These are phyloP conservation scores for Uromyces viciae-fabae DNA, from an alignment of 1,284 basidiomycete species.

Conservation along the genomic window DNA sequence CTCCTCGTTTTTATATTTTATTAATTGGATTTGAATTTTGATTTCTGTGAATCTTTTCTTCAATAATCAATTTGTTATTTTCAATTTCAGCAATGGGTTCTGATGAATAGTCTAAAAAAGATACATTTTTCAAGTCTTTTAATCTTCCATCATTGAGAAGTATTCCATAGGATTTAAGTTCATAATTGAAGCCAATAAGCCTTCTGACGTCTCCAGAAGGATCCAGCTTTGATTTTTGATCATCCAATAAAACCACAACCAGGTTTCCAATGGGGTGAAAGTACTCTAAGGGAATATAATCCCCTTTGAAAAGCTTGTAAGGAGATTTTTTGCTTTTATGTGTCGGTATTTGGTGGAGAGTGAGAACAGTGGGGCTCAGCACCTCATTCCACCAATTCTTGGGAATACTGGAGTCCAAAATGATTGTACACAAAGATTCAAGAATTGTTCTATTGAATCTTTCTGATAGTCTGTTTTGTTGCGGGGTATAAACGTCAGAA, in stretches of 20 bases:
- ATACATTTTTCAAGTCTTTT: background rate
- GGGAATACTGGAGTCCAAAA: background rate
- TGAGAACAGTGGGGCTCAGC: background rate
- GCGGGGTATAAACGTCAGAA: conserved; percentile 5
- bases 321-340: background rate
- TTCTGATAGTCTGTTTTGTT: conserved; percentile 11
- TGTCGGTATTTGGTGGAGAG: background rate
- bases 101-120: background rate
- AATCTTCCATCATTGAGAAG: background rate
- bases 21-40: background rate
- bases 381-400: background rate
- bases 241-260: background rate
- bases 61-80: background rate
- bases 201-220: background rate
- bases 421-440: background rate
- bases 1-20: background rate
- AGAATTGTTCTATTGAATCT: background rate
- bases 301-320: background rate
- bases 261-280: conserved; percentile 1
- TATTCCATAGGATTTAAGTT: background rate
- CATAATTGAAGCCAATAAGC: background rate
- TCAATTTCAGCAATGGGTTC: background rate
- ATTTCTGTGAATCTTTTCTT: background rate
- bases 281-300: background rate
- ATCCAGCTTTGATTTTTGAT: background rate